Evolutionary conservation across 2,329 filamentous ascomycete genomes (phyloP), one percentile per base, ranked within the genome.

Genomic region (Aspergillus glaucus): DNA sequence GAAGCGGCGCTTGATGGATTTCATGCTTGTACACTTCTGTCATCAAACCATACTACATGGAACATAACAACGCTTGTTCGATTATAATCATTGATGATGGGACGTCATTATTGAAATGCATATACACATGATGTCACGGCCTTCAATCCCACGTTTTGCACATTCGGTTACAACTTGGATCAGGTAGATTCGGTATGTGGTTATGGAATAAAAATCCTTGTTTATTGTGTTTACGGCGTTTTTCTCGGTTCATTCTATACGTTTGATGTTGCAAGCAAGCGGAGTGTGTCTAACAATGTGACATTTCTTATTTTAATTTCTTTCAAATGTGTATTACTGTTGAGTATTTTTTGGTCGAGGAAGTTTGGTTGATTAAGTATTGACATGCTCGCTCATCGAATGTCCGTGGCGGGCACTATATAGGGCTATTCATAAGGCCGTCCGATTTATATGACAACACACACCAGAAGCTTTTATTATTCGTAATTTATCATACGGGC

Each of bases 381-480:
- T 22, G 22, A 22, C 22, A 22, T 22, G 5, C 22, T 6, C 26
- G 10, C 26, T 10, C 9, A 10, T 28, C 8, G 9, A 28, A 28
- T 28, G 26, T 28, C 26, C 9, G 8, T 9, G 9, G 26, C 9
- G 26, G 26, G 26, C 4, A 12, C 9, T 12, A 30, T 12, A 30
- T 30, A 30, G 26, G 26, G 4, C 26, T 30, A 4, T 30, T 30
- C 9, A 30, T 12, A 30, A 30, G 26, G 26, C 26, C 26, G 26
- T 30, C 12, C 26, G 26, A 30, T 5, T 12, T 30, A 30, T 12
- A 4, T 30, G 9, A 30, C 9, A 28, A 28, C 26, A 10, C 10
- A 30, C 26, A 30, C 26, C 26, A 17, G 34, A n/a, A 37, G 5
- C 40, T n/a, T 42, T 42, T 45, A 44, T 46, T 46, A 26, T 37